Evolutionary conservation across 164 flowering plant species (phyloP).

Genomic region (Chloranthus sessilifolius): DNA sequence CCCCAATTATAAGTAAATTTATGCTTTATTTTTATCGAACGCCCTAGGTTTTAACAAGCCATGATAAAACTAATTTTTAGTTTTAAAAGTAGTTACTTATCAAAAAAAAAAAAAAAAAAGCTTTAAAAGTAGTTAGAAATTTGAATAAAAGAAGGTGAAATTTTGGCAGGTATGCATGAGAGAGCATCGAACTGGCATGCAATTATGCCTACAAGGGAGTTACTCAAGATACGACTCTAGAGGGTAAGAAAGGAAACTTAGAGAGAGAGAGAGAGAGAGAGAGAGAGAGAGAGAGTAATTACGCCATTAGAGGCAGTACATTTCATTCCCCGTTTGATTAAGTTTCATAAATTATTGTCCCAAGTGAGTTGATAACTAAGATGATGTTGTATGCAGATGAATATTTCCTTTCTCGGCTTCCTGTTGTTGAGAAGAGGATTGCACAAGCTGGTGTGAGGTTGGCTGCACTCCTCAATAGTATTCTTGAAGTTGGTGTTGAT

Average conservation of each 20-base stretch:
- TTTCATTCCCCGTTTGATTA: no score
- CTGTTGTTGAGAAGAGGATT: conserved; percentile 10
- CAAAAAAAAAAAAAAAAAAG: no score
- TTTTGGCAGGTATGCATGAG: conserved; percentile 11
- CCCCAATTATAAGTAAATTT: no score
- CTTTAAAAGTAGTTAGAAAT: no score
- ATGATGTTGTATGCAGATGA: conserved; percentile 5
- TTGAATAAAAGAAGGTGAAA: neutral
- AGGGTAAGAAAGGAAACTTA: neutral
- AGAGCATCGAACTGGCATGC: conserved; percentile 6
- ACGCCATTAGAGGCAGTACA: no score
- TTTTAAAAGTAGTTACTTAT: no score
- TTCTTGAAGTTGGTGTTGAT: neutral
- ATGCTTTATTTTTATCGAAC: no score
- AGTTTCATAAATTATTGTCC: no score
- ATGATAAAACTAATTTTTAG: no score
- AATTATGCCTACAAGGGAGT: conserved; percentile 7
- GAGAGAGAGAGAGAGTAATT: conserved; percentile 3
- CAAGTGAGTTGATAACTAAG: no score
- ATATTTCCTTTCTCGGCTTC: conserved; percentile 3
- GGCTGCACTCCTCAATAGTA: conserved; percentile 9
- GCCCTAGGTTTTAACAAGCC: no score
- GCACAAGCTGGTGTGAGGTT: conserved; percentile 10
- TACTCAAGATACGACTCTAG: neutral
- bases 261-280: neutral